phyloP scores from a whole-genome alignment of 2,329 filamentous ascomycete genomes.

The Penicillium rolfsii region DNA sequence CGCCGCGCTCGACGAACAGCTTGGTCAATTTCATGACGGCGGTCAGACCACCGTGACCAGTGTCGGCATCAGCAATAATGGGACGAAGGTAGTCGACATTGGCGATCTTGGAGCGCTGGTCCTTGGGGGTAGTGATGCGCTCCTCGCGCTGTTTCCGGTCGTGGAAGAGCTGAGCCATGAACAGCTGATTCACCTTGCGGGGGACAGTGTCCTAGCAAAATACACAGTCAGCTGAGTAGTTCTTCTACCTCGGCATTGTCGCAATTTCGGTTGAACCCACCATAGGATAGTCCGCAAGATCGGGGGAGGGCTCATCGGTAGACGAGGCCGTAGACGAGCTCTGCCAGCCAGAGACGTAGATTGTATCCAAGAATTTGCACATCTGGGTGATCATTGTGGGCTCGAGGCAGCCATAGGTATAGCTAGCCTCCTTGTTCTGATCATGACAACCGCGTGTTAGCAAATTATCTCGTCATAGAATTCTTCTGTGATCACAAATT shows the following conservation, averaged over 20 bases:
- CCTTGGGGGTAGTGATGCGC: constrained; percentile 74
- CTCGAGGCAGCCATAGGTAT: constrained; percentile 95
- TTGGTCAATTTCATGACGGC: constrained; percentile 99
- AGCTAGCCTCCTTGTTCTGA: constrained; percentile 81
- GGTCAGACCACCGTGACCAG: constrained; percentile 95
- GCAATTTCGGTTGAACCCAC: constrained; percentile 53
- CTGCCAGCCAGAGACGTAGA: constrained; percentile 99
- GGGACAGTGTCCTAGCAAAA: constrained; percentile 83
- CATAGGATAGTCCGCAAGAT: constrained; percentile 97
- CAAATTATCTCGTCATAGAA: background rate
- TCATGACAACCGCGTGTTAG: constrained; percentile 16
- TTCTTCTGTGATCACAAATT: background rate
- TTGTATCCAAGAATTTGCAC: constrained; percentile 97
- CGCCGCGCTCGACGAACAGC: constrained; percentile 94
- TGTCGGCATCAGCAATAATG: constrained; percentile 96
- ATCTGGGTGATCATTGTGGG: constrained; percentile 99
- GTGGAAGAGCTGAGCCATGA: constrained; percentile 98
- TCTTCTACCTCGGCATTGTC: background rate
- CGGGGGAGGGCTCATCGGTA: constrained; percentile 93
- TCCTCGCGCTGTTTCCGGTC: constrained; percentile 98
- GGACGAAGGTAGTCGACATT: constrained; percentile 94
- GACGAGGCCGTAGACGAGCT: constrained; percentile 94
- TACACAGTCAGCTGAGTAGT: background rate
- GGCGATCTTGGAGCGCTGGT: constrained; percentile 70
- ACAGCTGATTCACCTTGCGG: constrained; percentile 96